phyloP scores from a whole-genome alignment of 2,329 filamentous ascomycete genomes.

The Aspergillus piperis region DNA sequence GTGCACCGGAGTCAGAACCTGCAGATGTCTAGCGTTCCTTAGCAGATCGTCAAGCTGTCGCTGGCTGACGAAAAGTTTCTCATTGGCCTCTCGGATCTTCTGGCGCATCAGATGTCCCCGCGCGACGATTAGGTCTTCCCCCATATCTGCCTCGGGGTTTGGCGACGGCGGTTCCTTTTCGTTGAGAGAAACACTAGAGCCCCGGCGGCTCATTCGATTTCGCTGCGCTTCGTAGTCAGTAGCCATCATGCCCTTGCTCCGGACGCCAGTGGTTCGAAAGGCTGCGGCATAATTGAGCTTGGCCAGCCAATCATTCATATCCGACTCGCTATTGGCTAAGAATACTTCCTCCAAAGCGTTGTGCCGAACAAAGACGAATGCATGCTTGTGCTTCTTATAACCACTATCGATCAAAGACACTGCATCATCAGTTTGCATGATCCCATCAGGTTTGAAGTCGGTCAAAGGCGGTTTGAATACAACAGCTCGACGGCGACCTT shows the following conservation, averaged over 20 bases:
- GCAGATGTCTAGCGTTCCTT: constrained; percentile 85
- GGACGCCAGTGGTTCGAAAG: constrained; percentile 86
- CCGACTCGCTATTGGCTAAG: constrained; percentile 82
- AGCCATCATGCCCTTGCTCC: constrained; percentile 83
- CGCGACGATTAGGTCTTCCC: constrained; percentile 80
- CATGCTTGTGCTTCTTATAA: constrained; percentile 93
- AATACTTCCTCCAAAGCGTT: constrained; percentile 87
- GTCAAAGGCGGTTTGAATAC: constrained; percentile 88
- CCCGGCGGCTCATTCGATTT: constrained; percentile 63
- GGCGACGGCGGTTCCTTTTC: constrained; percentile 71
- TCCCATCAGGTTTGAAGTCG: constrained; percentile 88
- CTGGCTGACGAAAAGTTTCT: constrained; percentile 70
- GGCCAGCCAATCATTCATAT: constrained; percentile 95
- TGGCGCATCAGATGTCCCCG: constrained; percentile 78
- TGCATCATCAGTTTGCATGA: constrained; percentile 91
- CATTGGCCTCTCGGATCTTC: constrained; percentile 80
- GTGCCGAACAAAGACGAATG: constrained; percentile 86
- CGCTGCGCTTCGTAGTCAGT: constrained; percentile 81
- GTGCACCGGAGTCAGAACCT: constrained; percentile 85
- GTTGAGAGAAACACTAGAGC: constrained; percentile 62
- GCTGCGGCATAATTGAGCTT: constrained; percentile 96
- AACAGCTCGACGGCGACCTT: constrained; percentile 73
- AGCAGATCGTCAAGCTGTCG: constrained; percentile 80
- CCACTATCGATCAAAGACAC: constrained; percentile 82
- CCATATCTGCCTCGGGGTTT: constrained; percentile 73